Evolutionary conservation across 2,329 filamentous ascomycete genomes (phyloP).

Genomic region (Colletotrichum tabaci): DNA sequence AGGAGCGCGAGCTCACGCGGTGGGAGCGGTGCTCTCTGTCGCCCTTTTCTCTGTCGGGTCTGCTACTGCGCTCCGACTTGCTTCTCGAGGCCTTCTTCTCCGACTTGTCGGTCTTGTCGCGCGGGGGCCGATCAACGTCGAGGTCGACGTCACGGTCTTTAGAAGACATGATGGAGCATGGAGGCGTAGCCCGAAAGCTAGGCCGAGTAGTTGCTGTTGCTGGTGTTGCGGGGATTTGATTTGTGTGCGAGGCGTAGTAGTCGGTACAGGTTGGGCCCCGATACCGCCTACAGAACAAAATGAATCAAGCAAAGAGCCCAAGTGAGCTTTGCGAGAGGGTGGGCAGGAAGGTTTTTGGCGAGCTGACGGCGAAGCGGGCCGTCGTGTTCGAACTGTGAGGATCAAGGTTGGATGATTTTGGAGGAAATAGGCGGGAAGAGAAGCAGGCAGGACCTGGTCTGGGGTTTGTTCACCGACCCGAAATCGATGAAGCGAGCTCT

Average conservation of each 20-base stretch:
- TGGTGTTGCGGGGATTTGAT: neutral
- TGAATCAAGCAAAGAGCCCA: neutral
- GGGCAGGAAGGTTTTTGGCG: constrained; percentile 19
- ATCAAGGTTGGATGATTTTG: constrained; percentile 28
- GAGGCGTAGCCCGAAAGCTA: constrained; percentile 38
- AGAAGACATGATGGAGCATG: constrained; percentile 54
- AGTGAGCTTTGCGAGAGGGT: constrained; percentile 5
- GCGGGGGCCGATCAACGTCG: constrained; percentile 49
- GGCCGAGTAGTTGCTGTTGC: constrained; percentile 8
- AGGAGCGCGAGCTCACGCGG: constrained; percentile 44
- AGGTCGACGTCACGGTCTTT: constrained; percentile 60
- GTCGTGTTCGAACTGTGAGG: constrained; percentile 16
- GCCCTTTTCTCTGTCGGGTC: constrained; percentile 45
- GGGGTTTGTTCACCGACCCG: constrained; percentile 35
- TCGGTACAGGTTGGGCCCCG: neutral
- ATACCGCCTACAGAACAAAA: neutral
- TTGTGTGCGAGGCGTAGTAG: neutral
- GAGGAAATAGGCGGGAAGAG: constrained; percentile 32
- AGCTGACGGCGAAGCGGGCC: constrained; percentile 24
- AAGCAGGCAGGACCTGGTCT: constrained; percentile 38
- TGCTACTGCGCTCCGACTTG: constrained; percentile 38
- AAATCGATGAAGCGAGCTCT: constrained; percentile 24
- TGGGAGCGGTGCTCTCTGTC: constrained; percentile 44
- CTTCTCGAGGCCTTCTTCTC: constrained; percentile 37
- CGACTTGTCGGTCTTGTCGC: constrained; percentile 53